phyloP scores from a whole-genome alignment of 2,329 filamentous ascomycete genomes.

The Myrmaecium sp. region DNA sequence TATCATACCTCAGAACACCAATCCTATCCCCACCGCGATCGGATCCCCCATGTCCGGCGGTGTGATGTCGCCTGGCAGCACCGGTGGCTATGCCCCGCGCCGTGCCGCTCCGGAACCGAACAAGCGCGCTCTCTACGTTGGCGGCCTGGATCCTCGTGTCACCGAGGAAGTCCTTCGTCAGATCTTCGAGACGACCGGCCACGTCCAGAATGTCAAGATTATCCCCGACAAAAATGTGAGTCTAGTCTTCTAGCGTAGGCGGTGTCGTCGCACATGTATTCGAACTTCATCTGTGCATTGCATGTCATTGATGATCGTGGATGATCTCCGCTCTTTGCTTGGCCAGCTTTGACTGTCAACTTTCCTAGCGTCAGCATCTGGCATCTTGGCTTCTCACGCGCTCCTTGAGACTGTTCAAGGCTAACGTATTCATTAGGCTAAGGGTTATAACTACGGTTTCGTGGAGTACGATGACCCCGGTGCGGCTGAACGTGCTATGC shows the following conservation, averaged over 20 bases:
- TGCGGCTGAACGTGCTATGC: constrained; percentile 92
- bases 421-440: constrained; percentile 38
- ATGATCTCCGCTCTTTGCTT: too few relatives aligned
- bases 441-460: constrained; percentile 98
- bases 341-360: too few relatives aligned
- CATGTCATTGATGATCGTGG: too few relatives aligned
- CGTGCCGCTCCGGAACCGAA: constrained; percentile 94
- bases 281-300: not conserved
- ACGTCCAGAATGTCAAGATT: constrained; percentile 98
- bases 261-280: too few relatives aligned
- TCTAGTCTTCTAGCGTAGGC: constrained; percentile 13
- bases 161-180: constrained; percentile 93
- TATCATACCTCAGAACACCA: constrained; percentile 88
- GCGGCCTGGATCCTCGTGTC: constrained; percentile 83
- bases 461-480: constrained; percentile 97
- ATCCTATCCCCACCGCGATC: constrained; percentile 84
- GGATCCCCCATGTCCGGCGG: constrained; percentile 67
- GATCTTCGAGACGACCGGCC: constrained; percentile 96
- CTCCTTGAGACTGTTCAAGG: constrained; percentile 2
- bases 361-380: too few relatives aligned
- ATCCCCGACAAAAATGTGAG: constrained; percentile 99
- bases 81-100: constrained; percentile 57
- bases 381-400: not conserved
- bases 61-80: constrained; percentile 73
- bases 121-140: constrained; percentile 93